Percentiles rank a stretch among this genome's conserved stretches.
Evolutionary conservation across 2,329 filamentous ascomycete genomes (phyloP).

Genomic region (Esteya vermicola): DNA sequence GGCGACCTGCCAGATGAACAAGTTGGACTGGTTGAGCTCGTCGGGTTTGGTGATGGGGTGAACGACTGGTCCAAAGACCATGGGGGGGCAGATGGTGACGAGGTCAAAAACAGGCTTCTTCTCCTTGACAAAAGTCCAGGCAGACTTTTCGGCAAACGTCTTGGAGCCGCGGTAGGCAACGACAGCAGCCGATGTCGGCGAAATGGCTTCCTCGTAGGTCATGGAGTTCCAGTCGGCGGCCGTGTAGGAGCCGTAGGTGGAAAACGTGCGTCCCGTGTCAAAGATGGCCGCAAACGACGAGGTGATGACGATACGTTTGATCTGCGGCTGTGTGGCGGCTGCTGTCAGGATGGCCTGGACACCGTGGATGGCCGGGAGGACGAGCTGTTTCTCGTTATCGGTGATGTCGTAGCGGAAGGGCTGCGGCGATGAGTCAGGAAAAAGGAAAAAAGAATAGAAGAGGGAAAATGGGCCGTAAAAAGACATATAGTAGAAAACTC

Average conservation of each 20-base stretch:
- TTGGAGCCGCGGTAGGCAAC: constrained; percentile 39
- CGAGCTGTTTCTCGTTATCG: constrained; percentile 29
- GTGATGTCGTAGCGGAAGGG: constrained; percentile 24
- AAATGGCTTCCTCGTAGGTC: constrained; percentile 27
- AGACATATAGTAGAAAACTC: neutral
- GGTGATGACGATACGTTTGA: constrained; percentile 16
- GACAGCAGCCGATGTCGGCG: constrained; percentile 18
- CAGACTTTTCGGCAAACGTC: constrained; percentile 36
- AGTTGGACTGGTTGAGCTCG: constrained; percentile 7
- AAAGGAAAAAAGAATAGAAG: too few relatives aligned
- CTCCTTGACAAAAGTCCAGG: constrained; percentile 34
- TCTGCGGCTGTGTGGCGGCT: constrained; percentile 11
- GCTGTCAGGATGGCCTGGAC: constrained; percentile 25
- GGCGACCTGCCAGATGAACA: constrained; percentile 8
- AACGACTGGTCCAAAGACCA: constrained; percentile 8
- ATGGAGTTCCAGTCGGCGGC: constrained; percentile 41
- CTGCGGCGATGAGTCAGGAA: constrained; percentile 7
- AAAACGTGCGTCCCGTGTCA: constrained; percentile 12
- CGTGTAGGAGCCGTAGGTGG: constrained; percentile 18
- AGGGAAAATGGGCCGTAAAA: too few relatives aligned
- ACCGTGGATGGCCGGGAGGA: constrained; percentile 30
- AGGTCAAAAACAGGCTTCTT: constrained; percentile 31
- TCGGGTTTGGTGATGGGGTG: constrained; percentile 1
- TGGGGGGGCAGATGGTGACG: constrained; percentile 14
- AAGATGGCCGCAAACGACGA: constrained; percentile 11